A percentile compares a stretch with the other conserved stretches of the same genome.
Conservation (phyloP, 78 protist genomes). For the Cavenderia fasciculata region DNA sequence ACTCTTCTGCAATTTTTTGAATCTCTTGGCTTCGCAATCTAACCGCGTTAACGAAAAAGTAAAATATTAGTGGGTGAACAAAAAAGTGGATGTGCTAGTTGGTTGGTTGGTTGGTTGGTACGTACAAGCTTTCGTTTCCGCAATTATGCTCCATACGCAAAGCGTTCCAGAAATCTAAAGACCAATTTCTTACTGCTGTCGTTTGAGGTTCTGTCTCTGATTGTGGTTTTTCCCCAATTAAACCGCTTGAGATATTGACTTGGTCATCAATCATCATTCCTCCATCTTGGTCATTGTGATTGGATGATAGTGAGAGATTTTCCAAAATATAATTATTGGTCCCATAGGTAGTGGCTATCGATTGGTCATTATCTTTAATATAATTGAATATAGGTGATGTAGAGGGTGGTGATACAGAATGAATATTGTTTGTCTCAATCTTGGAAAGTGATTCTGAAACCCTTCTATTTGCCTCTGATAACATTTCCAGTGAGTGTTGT, state of each 20-base stretch:
- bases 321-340: no score
- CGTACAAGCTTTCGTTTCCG: conserved; percentile 53
- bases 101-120: no score
- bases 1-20: conserved; percentile 60
- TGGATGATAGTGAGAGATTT: neutral
- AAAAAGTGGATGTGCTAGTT: neutral
- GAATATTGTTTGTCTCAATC: neutral
- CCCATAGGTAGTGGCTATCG: neutral
- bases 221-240: no score
- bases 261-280: neutral
- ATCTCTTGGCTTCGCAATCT: conserved; percentile 55
- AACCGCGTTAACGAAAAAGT: neutral
- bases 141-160: conserved; percentile 62
- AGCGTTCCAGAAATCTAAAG: conserved; percentile 62
- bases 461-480: no score
- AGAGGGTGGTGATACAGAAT: neutral
- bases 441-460: no score
- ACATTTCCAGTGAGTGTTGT: no score
- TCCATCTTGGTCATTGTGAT: neutral
- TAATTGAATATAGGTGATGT: neutral
- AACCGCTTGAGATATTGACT: neutral
- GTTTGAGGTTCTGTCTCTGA: neutral
- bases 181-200: conserved; percentile 37
- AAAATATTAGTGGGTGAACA: neutral
- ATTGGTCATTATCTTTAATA: neutral